phyloP scores from a whole-genome alignment of 352 stramenopile genomes.

The Pythium volutum region DNA sequence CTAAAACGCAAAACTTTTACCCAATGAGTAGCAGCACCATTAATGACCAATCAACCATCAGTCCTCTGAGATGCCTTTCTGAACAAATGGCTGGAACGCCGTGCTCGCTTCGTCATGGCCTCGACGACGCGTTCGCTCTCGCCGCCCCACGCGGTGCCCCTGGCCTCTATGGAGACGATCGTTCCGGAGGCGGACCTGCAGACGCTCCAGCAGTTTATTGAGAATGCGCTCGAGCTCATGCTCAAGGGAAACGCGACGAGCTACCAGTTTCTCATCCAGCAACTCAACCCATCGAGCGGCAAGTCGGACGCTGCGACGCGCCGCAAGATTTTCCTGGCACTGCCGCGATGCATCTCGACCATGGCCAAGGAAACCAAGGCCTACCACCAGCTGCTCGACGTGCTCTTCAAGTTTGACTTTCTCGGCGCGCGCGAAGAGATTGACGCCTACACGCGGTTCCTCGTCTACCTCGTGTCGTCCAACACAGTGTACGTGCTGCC shows the following conservation, averaged over 20 bases:
- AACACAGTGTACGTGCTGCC: conserved; percentile 82
- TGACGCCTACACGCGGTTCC: conserved; percentile 64
- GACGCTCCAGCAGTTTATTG: conserved; percentile 79
- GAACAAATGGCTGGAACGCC: conserved; percentile 14
- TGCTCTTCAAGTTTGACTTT: conserved; percentile 82
- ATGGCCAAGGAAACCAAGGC: conserved; percentile 68
- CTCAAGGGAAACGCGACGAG: conserved; percentile 83
- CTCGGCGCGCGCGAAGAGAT: conserved; percentile 52
- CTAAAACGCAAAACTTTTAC: not conserved
- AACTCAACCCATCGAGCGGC: conserved; percentile 40
- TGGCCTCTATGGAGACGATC: conserved; percentile 5
- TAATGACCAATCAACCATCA: not conserved
- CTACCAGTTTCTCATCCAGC: conserved; percentile 74
- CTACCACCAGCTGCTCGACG: conserved; percentile 69
- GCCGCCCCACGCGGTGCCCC: not conserved
- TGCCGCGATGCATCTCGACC: conserved; percentile 73
- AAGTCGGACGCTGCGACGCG: conserved; percentile 39
- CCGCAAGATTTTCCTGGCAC: conserved; percentile 68
- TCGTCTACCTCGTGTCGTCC: conserved; percentile 79
- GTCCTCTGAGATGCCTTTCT: not conserved
- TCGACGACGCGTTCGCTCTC: conserved; percentile 8
- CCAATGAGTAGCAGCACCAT: not conserved
- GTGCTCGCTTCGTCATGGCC: not conserved
- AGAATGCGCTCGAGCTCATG: conserved; percentile 78
- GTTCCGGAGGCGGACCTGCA: conserved; percentile 54